Percentiles rank a stretch among this genome's conserved stretches.
These are phyloP conservation scores for Phoma sp. DNA, from an alignment of 2,329 filamentous ascomycete species.

Conservation along the genomic window DNA sequence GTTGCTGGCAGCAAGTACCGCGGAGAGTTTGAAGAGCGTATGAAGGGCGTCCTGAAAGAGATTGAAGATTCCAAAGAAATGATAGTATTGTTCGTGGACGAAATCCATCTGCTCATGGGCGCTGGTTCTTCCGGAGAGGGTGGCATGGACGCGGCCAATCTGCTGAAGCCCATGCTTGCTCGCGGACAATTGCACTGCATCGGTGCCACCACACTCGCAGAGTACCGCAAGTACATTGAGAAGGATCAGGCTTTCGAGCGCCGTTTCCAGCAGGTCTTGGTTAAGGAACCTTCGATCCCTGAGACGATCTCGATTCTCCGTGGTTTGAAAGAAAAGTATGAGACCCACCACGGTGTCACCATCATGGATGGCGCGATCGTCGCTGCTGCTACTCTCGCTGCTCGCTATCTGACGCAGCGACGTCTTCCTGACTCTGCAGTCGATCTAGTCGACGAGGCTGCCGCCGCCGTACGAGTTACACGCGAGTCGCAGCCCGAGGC, in stretches of 20 bases:
- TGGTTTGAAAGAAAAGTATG: conserved; percentile 96
- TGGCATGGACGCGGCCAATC: conserved; percentile 97
- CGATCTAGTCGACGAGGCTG: conserved; percentile 94
- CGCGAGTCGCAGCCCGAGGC: conserved; percentile 96
- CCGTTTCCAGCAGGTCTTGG: conserved; percentile 96
- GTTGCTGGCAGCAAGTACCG: conserved; percentile 98
- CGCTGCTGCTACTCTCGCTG: conserved; percentile 85
- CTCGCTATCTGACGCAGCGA: conserved; percentile 88
- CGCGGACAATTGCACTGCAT: conserved; percentile 97
- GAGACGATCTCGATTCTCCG: conserved; percentile 98
- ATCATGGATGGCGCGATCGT: conserved; percentile 95
- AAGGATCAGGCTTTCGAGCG: conserved; percentile 98
- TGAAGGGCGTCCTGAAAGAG: conserved; percentile 99
- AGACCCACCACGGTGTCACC: conserved; percentile 96
- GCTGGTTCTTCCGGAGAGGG: conserved; percentile 93
- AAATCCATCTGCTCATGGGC: conserved; percentile 98
- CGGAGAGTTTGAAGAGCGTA: conserved; percentile 97
- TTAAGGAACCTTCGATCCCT: conserved; percentile 86
- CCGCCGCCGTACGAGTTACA: conserved; percentile 93
- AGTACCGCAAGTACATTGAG: conserved; percentile 99
- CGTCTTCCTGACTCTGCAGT: conserved; percentile 96
- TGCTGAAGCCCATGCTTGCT: conserved; percentile 97
- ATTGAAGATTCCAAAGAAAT: conserved; percentile 94
- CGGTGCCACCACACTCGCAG: conserved; percentile 90
- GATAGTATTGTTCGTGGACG: conserved; percentile 97